Percentiles rank a stretch among this genome's conserved stretches.
Conservation (phyloP, 305 asterid species). For the Solanum aculeatissimum region DNA sequence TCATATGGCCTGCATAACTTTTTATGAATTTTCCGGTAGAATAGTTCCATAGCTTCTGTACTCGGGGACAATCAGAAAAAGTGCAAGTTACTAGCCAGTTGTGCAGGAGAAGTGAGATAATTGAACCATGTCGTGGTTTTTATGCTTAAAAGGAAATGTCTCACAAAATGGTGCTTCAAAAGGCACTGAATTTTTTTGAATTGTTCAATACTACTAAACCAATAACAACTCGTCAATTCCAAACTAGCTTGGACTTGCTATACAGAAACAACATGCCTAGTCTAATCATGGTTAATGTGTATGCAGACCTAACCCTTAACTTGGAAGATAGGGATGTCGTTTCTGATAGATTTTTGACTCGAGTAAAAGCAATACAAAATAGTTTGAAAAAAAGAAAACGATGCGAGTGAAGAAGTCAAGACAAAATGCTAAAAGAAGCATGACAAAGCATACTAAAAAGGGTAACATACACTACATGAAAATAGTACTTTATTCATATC, state of each 20-base stretch:
- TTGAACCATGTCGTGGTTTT: not conserved
- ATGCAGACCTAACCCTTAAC: not conserved
- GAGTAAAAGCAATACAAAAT: not conserved
- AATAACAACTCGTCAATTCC: not conserved
- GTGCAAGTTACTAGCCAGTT: not conserved
- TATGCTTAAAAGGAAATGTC: not conserved
- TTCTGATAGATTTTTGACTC: not conserved
- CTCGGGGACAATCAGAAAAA: not conserved
- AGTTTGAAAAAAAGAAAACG: not conserved
- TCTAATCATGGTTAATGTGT: not conserved
- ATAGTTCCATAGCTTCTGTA: slow-evolving; percentile 84
- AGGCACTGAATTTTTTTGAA: not conserved
- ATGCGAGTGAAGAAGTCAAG: not conserved
- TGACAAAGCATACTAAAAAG: not conserved
- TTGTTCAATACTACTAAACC: not conserved
- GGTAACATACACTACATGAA: not conserved
- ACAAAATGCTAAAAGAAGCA: not conserved
- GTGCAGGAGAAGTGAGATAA: not conserved
- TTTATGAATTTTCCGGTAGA: slow-evolving; percentile 51
- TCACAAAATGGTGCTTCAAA: not conserved
- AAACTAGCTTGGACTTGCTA: not conserved
- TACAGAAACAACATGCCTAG: not conserved
- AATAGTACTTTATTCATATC: not conserved
- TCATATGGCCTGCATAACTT: slow-evolving; percentile 56
- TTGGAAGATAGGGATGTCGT: not conserved